Conservation (phyloP, 495 filamentous ascomycete genomes). For the Achaetomiella virescens region DNA sequence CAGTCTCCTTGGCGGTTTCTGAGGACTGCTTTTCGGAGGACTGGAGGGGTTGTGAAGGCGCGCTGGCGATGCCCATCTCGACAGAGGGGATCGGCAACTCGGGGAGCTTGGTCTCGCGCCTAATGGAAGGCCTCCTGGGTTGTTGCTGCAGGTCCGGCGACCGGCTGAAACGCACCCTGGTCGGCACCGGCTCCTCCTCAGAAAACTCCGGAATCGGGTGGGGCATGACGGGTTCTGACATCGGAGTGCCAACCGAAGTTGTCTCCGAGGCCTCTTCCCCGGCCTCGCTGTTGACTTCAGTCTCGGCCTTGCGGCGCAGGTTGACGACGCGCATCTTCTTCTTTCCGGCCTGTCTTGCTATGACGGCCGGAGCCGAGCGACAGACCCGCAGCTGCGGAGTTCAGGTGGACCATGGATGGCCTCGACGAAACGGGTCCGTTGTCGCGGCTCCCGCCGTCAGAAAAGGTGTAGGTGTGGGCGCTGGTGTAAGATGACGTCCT, state of each 20-base stretch:
- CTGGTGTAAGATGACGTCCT: conserved; percentile 57
- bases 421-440: conserved; percentile 42
- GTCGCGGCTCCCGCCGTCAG: conserved; percentile 45
- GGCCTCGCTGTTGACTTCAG: conserved; percentile 45
- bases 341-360: conserved; percentile 63
- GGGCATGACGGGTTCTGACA: conserved; percentile 44
- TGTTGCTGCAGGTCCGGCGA: conserved; percentile 20
- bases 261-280: conserved; percentile 37
- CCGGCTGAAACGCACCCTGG: conserved; percentile 37
- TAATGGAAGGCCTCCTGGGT: conserved; percentile 26
- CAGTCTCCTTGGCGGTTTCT: not conserved
- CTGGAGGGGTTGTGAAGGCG: not conserved
- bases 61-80: conserved; percentile 1
- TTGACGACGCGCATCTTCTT: conserved; percentile 95
- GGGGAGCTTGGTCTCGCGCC: conserved; percentile 21
- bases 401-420: conserved; percentile 41
- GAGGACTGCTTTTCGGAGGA: not conserved
- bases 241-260: conserved; percentile 32
- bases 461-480: conserved; percentile 58
- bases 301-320: conserved; percentile 58
- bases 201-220: conserved; percentile 45
- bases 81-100: conserved; percentile 9
- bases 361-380: conserved; percentile 58
- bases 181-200: conserved; percentile 48
- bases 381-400: conserved; percentile 54